Base-by-base conservation (phyloP, 768 basidiomycete genomes). In the Leccinellum albellum region DNA sequence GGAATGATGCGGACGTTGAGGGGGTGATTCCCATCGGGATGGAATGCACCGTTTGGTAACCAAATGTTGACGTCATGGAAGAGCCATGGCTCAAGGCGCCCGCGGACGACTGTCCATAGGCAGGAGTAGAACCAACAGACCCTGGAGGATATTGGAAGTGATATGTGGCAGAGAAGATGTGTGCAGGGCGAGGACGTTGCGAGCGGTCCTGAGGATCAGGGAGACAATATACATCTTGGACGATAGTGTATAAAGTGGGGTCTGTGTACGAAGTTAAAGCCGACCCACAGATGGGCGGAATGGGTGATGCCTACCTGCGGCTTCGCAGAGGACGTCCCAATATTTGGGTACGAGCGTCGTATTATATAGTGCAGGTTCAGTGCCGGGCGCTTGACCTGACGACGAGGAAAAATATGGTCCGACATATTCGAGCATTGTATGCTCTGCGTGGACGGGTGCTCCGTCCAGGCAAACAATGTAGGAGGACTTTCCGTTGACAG, bases 231-330 rank as follows among this genome's bases (percentile, higher is more conserved):
- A 90, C 83, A 50, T 86, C 82, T 66, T 90, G 88, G 44, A 82
- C 72, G 64, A 90, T 87, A 3, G 79, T 82, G 69, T 81, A 89
- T 54, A 79, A 70, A 4, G 85, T 82, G 21, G 86, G 85, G 70
- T 90, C 88, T 89, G 58, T 10, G 28, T 48, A n/a, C 37, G 23
- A 46, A 21, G n/a, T 45, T 44, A 32, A 29, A 14, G 2, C 20
- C 10, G 10, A 47, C 46, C 8, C 17, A 46, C 44, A 31, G 31
- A 24, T 24, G 17, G 49, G 15, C 40, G 57, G 57, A 59, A 29
- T 14, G 10, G 29, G 54, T 3, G 40, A 23, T 20, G 48, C 79
- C 54, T 62, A 88, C 88, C 84, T 61, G 76, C 60, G 52, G 80
- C 79, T 59, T 77, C 73, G 53, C 79, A 79, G 55, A 90, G 76